A percentile compares a stretch with the other conserved stretches of the same genome.
These are phyloP conservation scores for Penicillium soppii DNA, from an alignment of 495 filamentous ascomycete genomes.

Conservation along the genomic window DNA sequence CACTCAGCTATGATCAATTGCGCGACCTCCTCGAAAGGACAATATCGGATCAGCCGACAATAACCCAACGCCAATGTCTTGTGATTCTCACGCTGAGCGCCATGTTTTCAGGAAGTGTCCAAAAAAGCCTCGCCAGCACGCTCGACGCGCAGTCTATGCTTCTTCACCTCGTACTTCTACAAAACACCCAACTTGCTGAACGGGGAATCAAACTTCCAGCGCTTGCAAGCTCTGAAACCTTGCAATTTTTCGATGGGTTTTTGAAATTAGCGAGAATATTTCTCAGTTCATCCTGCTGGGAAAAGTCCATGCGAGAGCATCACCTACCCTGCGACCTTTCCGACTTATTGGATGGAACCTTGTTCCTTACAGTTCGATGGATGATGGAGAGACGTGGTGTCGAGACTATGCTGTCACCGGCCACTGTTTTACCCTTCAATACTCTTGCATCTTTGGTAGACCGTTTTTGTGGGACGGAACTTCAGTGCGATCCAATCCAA, in stretches of 20 bases:
- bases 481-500: background rate
- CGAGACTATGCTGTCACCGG: background rate
- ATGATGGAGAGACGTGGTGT: background rate
- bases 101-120: background rate
- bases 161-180: background rate
- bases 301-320: conserved; percentile 3
- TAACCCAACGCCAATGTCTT: background rate
- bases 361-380: conserved; percentile 39
- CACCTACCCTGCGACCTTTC: conserved; percentile 46
- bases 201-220: background rate
- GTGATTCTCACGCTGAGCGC: background rate
- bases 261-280: conserved; percentile 10
- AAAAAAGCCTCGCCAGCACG: background rate
- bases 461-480: background rate
- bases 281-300: background rate
- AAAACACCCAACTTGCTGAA: background rate
- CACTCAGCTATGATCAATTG: background rate
- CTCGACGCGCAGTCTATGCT: background rate
- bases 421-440: background rate
- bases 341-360: conserved; percentile 66
- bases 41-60: background rate
- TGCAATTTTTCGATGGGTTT: background rate
- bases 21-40: background rate
- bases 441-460: background rate
- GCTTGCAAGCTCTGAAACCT: background rate